Evolutionary conservation across 768 basidiomycete genomes (phyloP).

Genomic region (Cubamyces lactineus): DNA sequence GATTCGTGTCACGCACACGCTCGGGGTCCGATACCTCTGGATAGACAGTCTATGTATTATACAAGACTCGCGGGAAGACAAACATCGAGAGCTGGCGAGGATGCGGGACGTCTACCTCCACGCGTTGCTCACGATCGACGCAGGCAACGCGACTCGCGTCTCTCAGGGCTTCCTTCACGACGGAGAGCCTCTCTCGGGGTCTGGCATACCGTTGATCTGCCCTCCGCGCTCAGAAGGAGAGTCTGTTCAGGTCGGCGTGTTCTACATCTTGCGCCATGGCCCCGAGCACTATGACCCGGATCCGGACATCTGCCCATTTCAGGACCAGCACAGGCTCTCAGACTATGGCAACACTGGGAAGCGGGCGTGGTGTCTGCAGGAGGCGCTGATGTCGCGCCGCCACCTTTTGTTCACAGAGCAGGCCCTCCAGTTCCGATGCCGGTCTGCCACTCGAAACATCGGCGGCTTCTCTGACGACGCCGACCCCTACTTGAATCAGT

Average conservation of each 20-base stretch:
- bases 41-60: constrained; percentile 8
- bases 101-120: background rate
- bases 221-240: background rate
- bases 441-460: background rate
- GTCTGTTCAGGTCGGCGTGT: no score
- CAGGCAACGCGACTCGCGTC: background rate
- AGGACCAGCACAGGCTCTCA: no score
- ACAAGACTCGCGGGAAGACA: constrained; percentile 2
- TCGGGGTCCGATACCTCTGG: background rate
- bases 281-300: no score
- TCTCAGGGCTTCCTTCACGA: background rate
- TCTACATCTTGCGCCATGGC: no score
- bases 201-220: background rate
- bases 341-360: background rate
- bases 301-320: no score
- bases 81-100: background rate
- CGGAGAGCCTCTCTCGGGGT: background rate
- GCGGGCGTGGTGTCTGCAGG: constrained; percentile 1
- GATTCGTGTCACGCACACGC: background rate
- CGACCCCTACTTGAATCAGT: no score
- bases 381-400: background rate
- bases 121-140: constrained; percentile 1
- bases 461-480: background rate
- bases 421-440: background rate
- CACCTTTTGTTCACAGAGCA: background rate